phyloP scores from a whole-genome alignment of 345 rosid genomes.

The Brassica nigra region DNA sequence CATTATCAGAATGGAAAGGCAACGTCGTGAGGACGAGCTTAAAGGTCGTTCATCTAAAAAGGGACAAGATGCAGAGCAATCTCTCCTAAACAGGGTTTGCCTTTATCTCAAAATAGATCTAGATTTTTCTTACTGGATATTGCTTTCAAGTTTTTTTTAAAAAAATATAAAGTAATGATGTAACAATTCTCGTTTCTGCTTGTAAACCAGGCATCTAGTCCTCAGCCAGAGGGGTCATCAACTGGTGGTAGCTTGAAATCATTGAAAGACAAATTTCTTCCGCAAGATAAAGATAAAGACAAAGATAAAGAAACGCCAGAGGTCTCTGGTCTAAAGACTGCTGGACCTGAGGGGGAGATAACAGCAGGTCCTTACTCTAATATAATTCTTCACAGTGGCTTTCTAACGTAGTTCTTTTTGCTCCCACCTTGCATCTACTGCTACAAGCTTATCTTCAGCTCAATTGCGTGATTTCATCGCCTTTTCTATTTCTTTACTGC shows the following conservation, averaged over 20 bases:
- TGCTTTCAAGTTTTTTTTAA: background rate
- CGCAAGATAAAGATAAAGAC: slow-evolving; percentile 62
- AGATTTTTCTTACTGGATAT: background rate
- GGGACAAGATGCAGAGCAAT: slow-evolving; percentile 80
- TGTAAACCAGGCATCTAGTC: slow-evolving; percentile 76
- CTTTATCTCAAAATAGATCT: slow-evolving; percentile 19
- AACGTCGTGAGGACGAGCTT: slow-evolving; percentile 93
- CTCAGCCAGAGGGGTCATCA: slow-evolving; percentile 67
- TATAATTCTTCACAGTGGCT: slow-evolving; percentile 39
- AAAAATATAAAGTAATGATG: background rate
- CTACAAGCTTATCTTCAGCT: slow-evolving; percentile 14
- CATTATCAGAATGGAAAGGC: slow-evolving; percentile 82
- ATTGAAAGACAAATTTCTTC: slow-evolving; percentile 70
- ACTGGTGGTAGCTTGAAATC: slow-evolving; percentile 82
- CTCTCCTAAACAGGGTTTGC: slow-evolving; percentile 70
- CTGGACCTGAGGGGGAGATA: slow-evolving; percentile 73
- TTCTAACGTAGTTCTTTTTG: slow-evolving; percentile 19
- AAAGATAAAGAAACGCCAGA: slow-evolving; percentile 70
- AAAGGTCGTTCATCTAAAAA: slow-evolving; percentile 85
- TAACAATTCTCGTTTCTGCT: slow-evolving; percentile 7
- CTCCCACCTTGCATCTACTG: background rate
- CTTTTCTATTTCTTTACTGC: background rate
- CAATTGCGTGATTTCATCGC: background rate
- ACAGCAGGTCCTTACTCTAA: slow-evolving; percentile 71
- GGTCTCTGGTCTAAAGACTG: slow-evolving; percentile 43